These are phyloP conservation scores for Somion occarium DNA, from an alignment of 1,284 basidiomycete species.

Conservation along the genomic window DNA sequence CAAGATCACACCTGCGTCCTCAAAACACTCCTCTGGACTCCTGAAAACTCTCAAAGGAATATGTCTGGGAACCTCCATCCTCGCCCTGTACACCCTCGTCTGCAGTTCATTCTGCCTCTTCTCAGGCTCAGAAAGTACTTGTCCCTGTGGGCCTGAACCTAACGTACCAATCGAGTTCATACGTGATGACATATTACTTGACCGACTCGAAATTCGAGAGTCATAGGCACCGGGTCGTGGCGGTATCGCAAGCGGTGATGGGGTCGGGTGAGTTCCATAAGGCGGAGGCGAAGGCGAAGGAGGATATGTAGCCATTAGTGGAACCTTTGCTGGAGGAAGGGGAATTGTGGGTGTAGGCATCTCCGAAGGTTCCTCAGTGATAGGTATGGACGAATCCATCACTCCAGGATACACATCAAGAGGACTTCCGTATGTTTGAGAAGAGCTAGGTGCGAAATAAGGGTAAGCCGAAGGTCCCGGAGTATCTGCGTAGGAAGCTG, in stretches of 20 bases:
- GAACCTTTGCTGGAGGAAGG: conserved; percentile 1
- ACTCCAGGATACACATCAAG: background rate
- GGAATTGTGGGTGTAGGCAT: background rate
- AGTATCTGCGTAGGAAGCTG: too few species aligned
- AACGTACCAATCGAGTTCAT: conserved; percentile 4
- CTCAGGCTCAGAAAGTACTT: conserved; percentile 41
- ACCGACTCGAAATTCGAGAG: conserved; percentile 1
- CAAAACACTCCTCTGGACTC: conserved; percentile 61
- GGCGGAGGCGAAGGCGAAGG: background rate
- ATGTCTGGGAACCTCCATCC: conserved; percentile 47
- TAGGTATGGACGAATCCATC: background rate
- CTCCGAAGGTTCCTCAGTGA: conserved; percentile 9
- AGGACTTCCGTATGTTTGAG: background rate
- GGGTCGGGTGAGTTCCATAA: background rate
- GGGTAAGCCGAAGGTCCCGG: too few species aligned
- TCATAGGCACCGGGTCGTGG: background rate
- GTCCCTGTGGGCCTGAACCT: conserved; percentile 12
- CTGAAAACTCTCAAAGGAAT: conserved; percentile 62
- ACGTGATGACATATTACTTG: conserved; percentile 6
- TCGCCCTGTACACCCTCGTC: conserved; percentile 53
- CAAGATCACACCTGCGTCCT: conserved; percentile 33
- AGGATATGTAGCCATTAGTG: background rate
- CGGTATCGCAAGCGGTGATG: too few species aligned
- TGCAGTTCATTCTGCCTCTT: conserved; percentile 54
- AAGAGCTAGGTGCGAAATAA: background rate